Conservation (phyloP, 2,329 filamentous ascomycete genomes). For the Calonectria hongkongensis region DNA sequence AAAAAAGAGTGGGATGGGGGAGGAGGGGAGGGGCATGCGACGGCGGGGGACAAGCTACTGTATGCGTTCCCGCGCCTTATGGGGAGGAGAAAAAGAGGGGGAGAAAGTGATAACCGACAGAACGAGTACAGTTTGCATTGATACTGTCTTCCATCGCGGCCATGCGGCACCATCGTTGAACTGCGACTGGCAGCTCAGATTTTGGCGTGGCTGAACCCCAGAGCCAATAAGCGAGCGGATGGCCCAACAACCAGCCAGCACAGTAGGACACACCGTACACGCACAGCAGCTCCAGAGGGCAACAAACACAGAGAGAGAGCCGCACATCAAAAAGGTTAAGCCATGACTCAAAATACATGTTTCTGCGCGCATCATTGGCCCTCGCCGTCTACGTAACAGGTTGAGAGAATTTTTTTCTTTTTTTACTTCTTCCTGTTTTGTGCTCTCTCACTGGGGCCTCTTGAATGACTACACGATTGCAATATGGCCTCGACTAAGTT, state of each 20-base stretch:
- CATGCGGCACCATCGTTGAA: constrained; percentile 3
- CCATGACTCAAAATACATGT: constrained; percentile 27
- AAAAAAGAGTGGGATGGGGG: constrained; percentile 17
- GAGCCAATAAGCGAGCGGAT: constrained; percentile 1
- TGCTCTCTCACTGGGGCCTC: neutral
- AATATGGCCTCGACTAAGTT: constrained; percentile 9
- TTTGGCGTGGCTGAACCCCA: neutral
- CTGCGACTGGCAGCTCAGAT: constrained; percentile 15
- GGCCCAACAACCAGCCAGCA: constrained; percentile 10
- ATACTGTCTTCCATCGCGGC: constrained; percentile 24
- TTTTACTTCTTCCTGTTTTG: neutral
- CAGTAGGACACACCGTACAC: constrained; percentile 1
- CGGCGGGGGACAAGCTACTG: constrained; percentile 11
- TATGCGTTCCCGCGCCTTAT: constrained; percentile 18
- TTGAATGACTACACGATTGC: constrained; percentile 17
- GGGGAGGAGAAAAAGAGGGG: neutral
- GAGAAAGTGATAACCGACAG: constrained; percentile 8
- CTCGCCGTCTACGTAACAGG: neutral
- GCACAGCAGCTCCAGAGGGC: neutral
- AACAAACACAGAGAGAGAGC: neutral
- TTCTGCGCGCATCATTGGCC: neutral
- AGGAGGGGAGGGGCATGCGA: neutral
- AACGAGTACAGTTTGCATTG: constrained; percentile 30
- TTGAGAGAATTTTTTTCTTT: neutral
- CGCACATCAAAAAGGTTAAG: constrained; percentile 17